Evolutionary conservation across 208 protist genomes (phyloP).

Genomic region (Acanthamoeba lugdunensis): DNA sequence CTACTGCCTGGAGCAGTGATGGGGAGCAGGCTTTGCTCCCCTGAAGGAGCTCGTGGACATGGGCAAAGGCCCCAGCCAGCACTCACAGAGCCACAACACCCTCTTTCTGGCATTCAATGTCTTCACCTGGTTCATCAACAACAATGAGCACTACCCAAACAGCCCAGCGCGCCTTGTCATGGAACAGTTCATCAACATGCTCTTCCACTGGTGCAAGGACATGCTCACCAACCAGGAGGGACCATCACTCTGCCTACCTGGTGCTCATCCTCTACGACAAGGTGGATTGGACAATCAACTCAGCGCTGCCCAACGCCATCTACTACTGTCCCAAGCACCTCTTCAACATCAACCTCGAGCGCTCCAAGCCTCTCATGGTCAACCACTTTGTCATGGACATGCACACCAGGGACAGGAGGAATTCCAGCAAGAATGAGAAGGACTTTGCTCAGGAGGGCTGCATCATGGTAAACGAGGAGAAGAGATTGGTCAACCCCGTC

Average conservation of each 20-base stretch:
- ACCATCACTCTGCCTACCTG: not conserved
- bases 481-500: too few relatives aligned
- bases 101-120: not conserved
- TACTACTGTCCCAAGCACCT: not conserved
- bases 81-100: not conserved
- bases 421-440: too few relatives aligned
- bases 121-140: not conserved
- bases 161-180: not conserved
- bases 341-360: not conserved
- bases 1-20: not conserved
- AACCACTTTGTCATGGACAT: too few relatives aligned
- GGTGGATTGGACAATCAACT: not conserved
- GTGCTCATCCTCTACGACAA: not conserved
- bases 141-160: not conserved
- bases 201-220: not conserved
- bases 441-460: too few relatives aligned
- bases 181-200: not conserved
- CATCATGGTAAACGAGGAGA: too few relatives aligned
- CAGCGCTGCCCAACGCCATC: not conserved
- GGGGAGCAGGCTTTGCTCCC: not conserved
- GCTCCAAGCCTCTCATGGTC: not conserved
- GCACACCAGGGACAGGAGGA: too few relatives aligned
- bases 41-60: conserved; percentile 13
- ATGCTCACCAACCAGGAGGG: not conserved
- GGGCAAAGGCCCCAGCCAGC: not conserved